These are phyloP conservation scores for Exophiala sideris DNA, from an alignment of 2,329 filamentous ascomycete genomes.

Conservation along the genomic window DNA sequence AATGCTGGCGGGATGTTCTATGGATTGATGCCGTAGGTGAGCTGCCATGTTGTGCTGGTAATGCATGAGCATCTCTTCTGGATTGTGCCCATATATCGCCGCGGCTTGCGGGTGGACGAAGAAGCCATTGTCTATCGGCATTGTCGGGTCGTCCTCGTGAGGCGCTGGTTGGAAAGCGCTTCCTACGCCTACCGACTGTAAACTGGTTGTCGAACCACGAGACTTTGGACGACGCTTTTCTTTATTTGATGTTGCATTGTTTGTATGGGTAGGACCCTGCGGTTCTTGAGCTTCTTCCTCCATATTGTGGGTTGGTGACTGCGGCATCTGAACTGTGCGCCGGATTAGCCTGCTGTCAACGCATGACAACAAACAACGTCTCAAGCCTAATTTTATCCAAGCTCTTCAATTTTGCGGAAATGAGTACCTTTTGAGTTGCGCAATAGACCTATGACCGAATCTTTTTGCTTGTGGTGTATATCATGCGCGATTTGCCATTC, in stretches of 20 bases:
- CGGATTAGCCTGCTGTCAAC: slow-evolving; percentile 17
- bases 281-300: slow-evolving; percentile 19
- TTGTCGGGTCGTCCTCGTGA: slow-evolving; percentile 23
- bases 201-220: slow-evolving; percentile 46
- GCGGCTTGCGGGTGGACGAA: slow-evolving; percentile 16
- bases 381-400: slow-evolving; percentile 9
- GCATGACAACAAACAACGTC: slow-evolving; percentile 18
- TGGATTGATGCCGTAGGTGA: slow-evolving; percentile 18
- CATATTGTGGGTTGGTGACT: slow-evolving; percentile 17
- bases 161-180: slow-evolving; percentile 30
- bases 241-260: slow-evolving; percentile 17
- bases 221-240: slow-evolving; percentile 41
- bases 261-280: slow-evolving; percentile 12
- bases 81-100: slow-evolving; percentile 18
- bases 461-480: neutral
- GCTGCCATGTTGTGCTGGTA: slow-evolving; percentile 21
- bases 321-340: slow-evolving; percentile 23
- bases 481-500: slow-evolving; percentile 15
- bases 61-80: slow-evolving; percentile 26
- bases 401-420: slow-evolving; percentile 13
- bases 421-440: slow-evolving; percentile 9
- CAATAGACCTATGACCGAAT: neutral
- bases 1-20: slow-evolving; percentile 14
- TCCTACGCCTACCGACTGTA: slow-evolving; percentile 41
- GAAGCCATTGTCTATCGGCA: slow-evolving; percentile 22